phyloP scores from a whole-genome alignment of 2,329 filamentous ascomycete genomes.

The Huntiella savannae region DNA sequence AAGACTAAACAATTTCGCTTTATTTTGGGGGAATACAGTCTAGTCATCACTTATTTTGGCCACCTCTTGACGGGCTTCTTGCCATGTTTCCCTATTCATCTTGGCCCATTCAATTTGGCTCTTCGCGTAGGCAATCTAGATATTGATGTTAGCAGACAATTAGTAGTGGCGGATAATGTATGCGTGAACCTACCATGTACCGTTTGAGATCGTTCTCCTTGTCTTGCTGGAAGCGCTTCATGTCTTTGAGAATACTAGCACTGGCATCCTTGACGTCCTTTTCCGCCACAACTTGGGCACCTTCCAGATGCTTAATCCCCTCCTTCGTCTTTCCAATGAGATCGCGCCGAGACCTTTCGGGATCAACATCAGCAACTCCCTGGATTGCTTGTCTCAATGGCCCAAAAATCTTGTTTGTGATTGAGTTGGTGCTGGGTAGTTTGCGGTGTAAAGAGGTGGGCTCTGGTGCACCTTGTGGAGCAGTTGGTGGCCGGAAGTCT shows the following conservation, averaged over 20 bases:
- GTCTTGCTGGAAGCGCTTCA: slow-evolving; percentile 82
- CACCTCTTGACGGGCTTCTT: slow-evolving; percentile 72
- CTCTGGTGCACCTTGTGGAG: slow-evolving; percentile 47
- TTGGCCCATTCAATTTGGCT: slow-evolving; percentile 90
- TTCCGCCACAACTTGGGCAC: slow-evolving; percentile 72
- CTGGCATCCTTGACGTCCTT: slow-evolving; percentile 90
- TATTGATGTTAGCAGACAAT: slow-evolving; percentile 14
- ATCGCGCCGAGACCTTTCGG: slow-evolving; percentile 77
- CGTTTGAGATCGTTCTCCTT: slow-evolving; percentile 86
- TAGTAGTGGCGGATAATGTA: neutral
- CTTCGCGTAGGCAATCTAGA: slow-evolving; percentile 72
- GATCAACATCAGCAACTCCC: slow-evolving; percentile 89
- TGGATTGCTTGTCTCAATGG: slow-evolving; percentile 89
- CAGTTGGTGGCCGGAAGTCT: slow-evolving; percentile 52
- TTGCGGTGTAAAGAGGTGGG: slow-evolving; percentile 43
- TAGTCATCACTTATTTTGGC: slow-evolving; percentile 60
- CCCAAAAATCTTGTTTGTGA: slow-evolving; percentile 85
- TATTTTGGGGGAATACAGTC: neutral
- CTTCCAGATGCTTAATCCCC: slow-evolving; percentile 67
- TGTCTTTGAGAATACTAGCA: slow-evolving; percentile 66
- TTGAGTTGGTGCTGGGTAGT: slow-evolving; percentile 68
- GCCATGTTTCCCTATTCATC: slow-evolving; percentile 78
- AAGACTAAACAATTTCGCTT: neutral
- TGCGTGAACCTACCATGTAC: slow-evolving; percentile 62
- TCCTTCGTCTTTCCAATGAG: slow-evolving; percentile 92